Base-by-base conservation (phyloP, 2,329 filamentous ascomycete species). In the Microthyrium microscopicum region DNA sequence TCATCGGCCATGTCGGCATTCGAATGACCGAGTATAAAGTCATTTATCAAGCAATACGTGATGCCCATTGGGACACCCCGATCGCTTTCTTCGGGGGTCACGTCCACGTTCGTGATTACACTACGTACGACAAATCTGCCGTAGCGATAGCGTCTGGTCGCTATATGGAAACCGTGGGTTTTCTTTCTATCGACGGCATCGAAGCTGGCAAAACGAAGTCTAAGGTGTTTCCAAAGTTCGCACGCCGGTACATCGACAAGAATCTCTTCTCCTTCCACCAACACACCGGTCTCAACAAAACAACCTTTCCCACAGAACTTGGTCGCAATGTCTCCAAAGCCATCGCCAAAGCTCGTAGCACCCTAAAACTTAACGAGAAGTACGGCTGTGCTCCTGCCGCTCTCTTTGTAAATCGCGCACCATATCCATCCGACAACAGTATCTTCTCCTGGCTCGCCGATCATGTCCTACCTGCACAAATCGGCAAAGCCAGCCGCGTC, bases 131-230 rank as follows among this genome's bases (percentile, higher is more conserved):
- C 52, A 67, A 68, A 25, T 75, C 73, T 34, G 73, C 85, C 0
- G 75, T 79, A 40, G 85, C 77, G 1, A 61, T 95, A 4, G 84
- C 84, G 26, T 89, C 81, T 44, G 87, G 87, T 4, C 70, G 87
- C 1, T 95, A 94, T 53, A 78, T 94, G 62, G 87, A 95, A 59
- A 94, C 87, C 0, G 76, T 95, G 31, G 87, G 87, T 2, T 95
- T 89, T 68, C 73, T 89, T 69, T 92, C 84, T 0, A 73, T 94
- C 29, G 67, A 77, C 36, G 82, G 82, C 2, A 49, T 76, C 15
- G 56, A 56, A 6, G 60, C 58, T 2, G 53, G 53, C 17, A 51
- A 50, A 5, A 54, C 45, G 15, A 49, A 50, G 44, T 42, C 51
- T 4, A 47, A 54, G 5, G 52, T 54, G 0, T 49, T 48, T 4